Evolutionary conservation across 257 asterid species (phyloP).

Genomic region (Solanum chilense): DNA sequence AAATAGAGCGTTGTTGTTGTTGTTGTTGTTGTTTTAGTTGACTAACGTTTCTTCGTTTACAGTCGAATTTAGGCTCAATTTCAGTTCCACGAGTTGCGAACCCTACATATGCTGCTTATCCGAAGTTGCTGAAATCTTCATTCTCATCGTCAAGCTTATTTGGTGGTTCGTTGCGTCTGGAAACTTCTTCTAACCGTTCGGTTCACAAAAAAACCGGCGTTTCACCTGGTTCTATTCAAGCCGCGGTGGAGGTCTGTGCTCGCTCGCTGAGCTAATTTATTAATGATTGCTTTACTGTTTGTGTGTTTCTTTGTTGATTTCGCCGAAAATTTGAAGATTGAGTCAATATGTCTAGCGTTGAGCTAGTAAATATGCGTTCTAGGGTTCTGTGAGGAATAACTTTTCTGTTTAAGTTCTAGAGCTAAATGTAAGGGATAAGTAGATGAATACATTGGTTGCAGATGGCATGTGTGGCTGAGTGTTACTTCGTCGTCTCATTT

Average conservation of each 20-base stretch:
- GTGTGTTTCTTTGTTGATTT: background rate
- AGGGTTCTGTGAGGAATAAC: background rate
- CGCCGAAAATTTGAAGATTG: background rate
- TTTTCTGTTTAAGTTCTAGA: background rate
- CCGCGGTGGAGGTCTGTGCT: slow-evolving; percentile 48
- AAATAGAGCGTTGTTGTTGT: background rate
- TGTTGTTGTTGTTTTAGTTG: background rate
- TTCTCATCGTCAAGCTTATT: slow-evolving; percentile 37
- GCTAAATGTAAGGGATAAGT: background rate
- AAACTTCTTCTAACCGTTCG: slow-evolving; percentile 8
- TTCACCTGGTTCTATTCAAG: slow-evolving; percentile 33
- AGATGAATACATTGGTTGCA: background rate
- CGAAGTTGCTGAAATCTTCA: slow-evolving; percentile 20
- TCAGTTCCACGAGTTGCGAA: slow-evolving; percentile 29
- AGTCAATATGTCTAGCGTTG: background rate
- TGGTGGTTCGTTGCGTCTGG: slow-evolving; percentile 39
- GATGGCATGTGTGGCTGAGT: background rate
- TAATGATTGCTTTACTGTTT: background rate
- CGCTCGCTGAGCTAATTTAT: background rate
- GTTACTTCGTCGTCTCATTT: background rate
- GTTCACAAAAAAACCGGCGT: slow-evolving; percentile 13
- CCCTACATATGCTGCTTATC: slow-evolving; percentile 19
- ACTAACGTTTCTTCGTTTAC: background rate
- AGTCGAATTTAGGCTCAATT: slow-evolving; percentile 57
- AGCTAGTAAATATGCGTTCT: background rate